Evolutionary conservation across 345 rosid genomes (phyloP).

Genomic region (Diplotaxis tenuifolia): DNA sequence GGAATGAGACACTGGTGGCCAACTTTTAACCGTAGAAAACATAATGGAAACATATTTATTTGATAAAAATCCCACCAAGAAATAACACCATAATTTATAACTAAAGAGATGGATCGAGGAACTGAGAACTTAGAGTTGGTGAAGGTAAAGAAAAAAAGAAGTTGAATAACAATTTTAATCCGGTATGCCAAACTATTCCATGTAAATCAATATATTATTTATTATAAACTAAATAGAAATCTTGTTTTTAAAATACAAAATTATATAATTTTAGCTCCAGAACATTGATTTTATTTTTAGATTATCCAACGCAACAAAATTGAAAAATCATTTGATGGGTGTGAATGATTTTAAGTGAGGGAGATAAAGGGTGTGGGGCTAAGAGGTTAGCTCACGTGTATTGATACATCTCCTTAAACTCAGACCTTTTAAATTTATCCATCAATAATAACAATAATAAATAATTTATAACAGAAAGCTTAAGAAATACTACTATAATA

Average conservation of each 20-base stretch:
- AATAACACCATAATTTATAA: background rate
- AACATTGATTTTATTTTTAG: background rate
- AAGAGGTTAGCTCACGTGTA: conserved; percentile 94
- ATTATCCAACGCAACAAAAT: conserved; percentile 13
- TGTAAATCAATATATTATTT: background rate
- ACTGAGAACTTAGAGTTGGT: background rate
- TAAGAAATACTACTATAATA: background rate
- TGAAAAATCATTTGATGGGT: conserved; percentile 41
- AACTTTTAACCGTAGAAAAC: conserved; percentile 13
- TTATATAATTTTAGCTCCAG: conserved; percentile 10
- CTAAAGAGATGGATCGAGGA: background rate
- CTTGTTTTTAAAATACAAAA: background rate
- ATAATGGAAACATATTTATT: conserved; percentile 15
- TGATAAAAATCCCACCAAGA: conserved; percentile 2
- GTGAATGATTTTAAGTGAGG: conserved; percentile 43
- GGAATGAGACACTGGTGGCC: conserved; percentile 1
- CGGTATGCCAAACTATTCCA: background rate
- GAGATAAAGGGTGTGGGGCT: conserved; percentile 50
- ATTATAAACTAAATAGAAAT: background rate
- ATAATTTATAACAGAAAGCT: background rate
- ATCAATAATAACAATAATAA: background rate
- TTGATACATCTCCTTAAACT: conserved; percentile 47
- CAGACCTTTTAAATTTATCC: conserved; percentile 35
- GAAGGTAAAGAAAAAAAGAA: background rate
- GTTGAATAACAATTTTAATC: background rate